Percentiles rank a stretch among this genome's conserved stretches.
phyloP scores from a whole-genome alignment of 164 flowering plant genomes.

The Saururus chinensis region DNA sequence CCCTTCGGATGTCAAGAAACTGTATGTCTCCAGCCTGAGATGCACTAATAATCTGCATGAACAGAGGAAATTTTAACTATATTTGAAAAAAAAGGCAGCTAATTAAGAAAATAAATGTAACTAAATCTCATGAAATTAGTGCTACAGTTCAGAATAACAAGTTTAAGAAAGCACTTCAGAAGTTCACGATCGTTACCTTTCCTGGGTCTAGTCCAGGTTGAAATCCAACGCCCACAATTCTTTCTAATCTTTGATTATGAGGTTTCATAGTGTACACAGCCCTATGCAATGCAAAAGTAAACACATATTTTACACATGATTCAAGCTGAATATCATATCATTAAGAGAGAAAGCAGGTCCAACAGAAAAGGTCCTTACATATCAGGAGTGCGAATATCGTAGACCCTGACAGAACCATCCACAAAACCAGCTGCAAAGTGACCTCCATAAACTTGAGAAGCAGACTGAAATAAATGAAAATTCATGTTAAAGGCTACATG shows the following conservation, averaged over 20 bases:
- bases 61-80: background rate
- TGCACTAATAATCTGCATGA: constrained; percentile 59
- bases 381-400: constrained; percentile 81
- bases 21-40: constrained; percentile 91
- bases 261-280: constrained; percentile 58
- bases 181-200: constrained; percentile 36
- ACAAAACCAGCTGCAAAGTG: constrained; percentile 83
- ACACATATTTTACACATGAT: background rate
- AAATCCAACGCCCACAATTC: constrained; percentile 82
- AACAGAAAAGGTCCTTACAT: constrained; percentile 30
- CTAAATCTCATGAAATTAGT: too few species aligned
- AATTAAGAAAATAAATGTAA: too few species aligned
- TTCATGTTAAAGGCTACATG: background rate
- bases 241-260: constrained; percentile 56
- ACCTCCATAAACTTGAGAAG: constrained; percentile 94
- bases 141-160: too few species aligned
- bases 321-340: background rate
- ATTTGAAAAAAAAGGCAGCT: too few species aligned
- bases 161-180: background rate
- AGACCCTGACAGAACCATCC: constrained; percentile 83
- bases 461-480: constrained; percentile 45
- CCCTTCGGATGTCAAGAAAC: constrained; percentile 74
- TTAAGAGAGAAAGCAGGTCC: background rate
- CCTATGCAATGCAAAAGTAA: constrained; percentile 23
- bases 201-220: constrained; percentile 87